These are phyloP conservation scores for Scleroderma citrinum DNA, from an alignment of 768 basidiomycete genomes.

Conservation along the genomic window DNA sequence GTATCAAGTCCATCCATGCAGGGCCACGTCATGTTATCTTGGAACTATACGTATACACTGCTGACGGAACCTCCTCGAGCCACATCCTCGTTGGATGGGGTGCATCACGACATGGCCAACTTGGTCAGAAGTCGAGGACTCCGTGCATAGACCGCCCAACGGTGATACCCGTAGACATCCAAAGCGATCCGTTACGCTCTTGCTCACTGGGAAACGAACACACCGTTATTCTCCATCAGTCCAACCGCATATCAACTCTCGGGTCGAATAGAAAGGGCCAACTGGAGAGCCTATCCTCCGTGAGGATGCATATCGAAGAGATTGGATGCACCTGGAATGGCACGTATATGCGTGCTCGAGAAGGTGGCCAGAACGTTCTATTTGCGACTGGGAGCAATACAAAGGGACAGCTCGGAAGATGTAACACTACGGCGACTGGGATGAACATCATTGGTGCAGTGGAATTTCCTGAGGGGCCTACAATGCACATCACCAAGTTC, in stretches of 20 bases:
- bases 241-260: conserved; percentile 44
- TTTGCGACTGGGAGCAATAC: conserved; percentile 49
- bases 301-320: conserved; percentile 19
- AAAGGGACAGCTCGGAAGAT: conserved; percentile 63
- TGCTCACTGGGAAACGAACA: conserved; percentile 50
- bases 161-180: conserved; percentile 29
- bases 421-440: neutral
- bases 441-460: conserved; percentile 5
- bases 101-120: conserved; percentile 75
- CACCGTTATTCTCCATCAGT: conserved; percentile 36
- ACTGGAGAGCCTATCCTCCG: conserved; percentile 33
- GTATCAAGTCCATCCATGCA: conserved; percentile 44
- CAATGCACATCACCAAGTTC: conserved; percentile 28
- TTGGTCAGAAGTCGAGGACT: conserved; percentile 38
- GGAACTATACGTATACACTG: conserved; percentile 29
- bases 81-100: conserved; percentile 73
- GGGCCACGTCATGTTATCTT: conserved; percentile 72
- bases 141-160: conserved; percentile 17
- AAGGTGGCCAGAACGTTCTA: conserved; percentile 21
- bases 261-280: conserved; percentile 75
- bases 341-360: conserved; percentile 44
- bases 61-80: conserved; percentile 17
- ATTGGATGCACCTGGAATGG: conserved; percentile 79
- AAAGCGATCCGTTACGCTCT: conserved; percentile 27
- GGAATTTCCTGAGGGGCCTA: conserved; percentile 20